Percentiles rank a stretch among this genome's conserved stretches.
Evolutionary conservation across 106 monocot genomes (phyloP).

Genomic region (Platanthera zijinensis): DNA sequence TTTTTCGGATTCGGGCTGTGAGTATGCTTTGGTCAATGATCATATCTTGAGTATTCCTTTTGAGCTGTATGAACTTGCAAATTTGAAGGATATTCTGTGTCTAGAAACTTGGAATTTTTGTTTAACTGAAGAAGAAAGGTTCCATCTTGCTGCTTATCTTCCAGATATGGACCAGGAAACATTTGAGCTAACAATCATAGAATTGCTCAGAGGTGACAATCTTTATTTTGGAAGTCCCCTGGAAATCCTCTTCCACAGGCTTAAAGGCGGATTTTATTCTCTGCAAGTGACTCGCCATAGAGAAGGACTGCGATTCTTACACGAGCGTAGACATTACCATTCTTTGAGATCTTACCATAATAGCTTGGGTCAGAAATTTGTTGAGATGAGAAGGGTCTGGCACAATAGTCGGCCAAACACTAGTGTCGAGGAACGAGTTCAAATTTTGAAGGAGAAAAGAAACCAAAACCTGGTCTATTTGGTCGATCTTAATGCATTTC

Average conservation of each 20-base stretch:
- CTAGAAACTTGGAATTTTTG: constrained; percentile 81
- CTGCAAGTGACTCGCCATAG: constrained; percentile 37
- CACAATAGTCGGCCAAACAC: constrained; percentile 25
- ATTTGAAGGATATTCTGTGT: constrained; percentile 67
- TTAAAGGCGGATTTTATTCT: constrained; percentile 71
- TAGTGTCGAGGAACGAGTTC: constrained; percentile 46
- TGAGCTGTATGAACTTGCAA: constrained; percentile 61
- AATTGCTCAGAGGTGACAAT: constrained; percentile 57
- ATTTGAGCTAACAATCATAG: constrained; percentile 58
- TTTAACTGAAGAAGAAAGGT: constrained; percentile 83
- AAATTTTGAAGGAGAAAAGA: constrained; percentile 39
- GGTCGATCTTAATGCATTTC: constrained; percentile 77
- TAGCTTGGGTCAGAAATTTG: constrained; percentile 39
- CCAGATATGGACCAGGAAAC: constrained; percentile 79
- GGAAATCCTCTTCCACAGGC: constrained; percentile 37
- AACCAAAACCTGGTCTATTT: constrained; percentile 35
- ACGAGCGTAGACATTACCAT: constrained; percentile 51
- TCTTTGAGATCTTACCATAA: constrained; percentile 69
- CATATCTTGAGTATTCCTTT: constrained; percentile 65
- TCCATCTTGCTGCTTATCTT: constrained; percentile 60
- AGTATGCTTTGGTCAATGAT: constrained; percentile 42
- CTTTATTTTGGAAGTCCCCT: constrained; percentile 79
- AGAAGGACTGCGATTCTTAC: constrained; percentile 42
- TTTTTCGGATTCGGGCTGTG: constrained; percentile 47
- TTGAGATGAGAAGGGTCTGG: constrained; percentile 54